Base-by-base conservation (phyloP, 164 flowering plant species). In the Saururus chinensis region DNA sequence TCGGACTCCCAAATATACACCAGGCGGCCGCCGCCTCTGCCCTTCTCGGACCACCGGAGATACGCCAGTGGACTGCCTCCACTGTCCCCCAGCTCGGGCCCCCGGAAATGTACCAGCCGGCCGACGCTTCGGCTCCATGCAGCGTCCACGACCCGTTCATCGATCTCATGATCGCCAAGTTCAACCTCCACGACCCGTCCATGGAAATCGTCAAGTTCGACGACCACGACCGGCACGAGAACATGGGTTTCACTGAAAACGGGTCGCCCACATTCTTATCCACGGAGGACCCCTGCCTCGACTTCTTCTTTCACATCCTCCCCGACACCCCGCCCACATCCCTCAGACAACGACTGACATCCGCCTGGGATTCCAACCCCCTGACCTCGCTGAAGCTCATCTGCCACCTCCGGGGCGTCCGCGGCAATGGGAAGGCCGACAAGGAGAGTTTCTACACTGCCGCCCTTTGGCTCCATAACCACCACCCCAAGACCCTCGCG, bases 291-390 rank as follows among this genome's bases (percentile, higher is more conserved):
- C 84, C 82, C 1, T 80, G 82, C 60, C 71, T 82, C 24, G 83
- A 85, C 57, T 83, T 85, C 83, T 85, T 85, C 75, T 85, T 81
- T 75, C 87, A 80, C 53, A 70, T 77, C 19, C 81, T 80, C 11
- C 89, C 82, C 10, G 69, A 70, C 41, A 82, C 80, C 11, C 76
- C 76, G 6, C 40, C 75, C 11, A 66, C 73, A 12, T 40, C 4
- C 30, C 56, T 80, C 56, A 71, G 9, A 51, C 49, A 55, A 0
- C 63, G 68, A 35, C 68, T 81, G 2, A 37, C 57, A 3, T 19
- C 59, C 40, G 77, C 86, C 0, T 84, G 86, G 86, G 67, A 51
- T 0, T 67, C 65, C 56, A 64, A 81, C 25, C 59, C 84, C 0
- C n/a, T 73, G 24, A 75, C 79, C 9, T 60, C 88, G 4, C 73